phyloP scores from a whole-genome alignment of 441 rosid genomes.

The Geranium incanum region DNA sequence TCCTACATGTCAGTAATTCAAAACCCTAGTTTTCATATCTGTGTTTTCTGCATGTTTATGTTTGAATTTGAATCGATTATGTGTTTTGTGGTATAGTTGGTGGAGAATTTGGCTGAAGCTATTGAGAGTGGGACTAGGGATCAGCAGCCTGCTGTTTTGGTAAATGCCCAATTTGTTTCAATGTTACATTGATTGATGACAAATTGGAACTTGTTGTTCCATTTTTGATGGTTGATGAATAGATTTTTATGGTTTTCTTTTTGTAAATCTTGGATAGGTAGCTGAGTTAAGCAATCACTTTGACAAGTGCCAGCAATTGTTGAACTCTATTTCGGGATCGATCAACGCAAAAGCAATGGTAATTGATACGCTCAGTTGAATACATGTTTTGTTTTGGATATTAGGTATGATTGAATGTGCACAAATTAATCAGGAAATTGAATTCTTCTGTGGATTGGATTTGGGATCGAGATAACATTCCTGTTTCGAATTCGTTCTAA shows the following conservation, averaged over 20 bases:
- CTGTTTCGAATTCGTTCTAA: not conserved
- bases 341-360: slow-evolving; percentile 63
- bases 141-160: slow-evolving; percentile 79
- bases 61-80: slow-evolving; percentile 5
- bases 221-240: slow-evolving; percentile 1
- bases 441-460: not conserved
- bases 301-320: slow-evolving; percentile 84
- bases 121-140: slow-evolving; percentile 69
- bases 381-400: not conserved
- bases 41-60: not conserved
- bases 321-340: slow-evolving; percentile 70
- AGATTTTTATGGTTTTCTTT: not conserved
- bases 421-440: not conserved
- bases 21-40: not conserved
- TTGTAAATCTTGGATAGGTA: slow-evolving; percentile 33
- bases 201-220: slow-evolving; percentile 8
- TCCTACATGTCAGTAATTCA: slow-evolving; percentile 38
- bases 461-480: not conserved
- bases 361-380: slow-evolving; percentile 2
- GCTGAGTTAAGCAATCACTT: slow-evolving; percentile 66
- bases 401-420: not conserved
- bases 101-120: slow-evolving; percentile 61
- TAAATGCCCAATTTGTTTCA: slow-evolving; percentile 22
- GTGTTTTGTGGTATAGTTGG: slow-evolving; percentile 37
- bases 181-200: not conserved